Evolutionary conservation across 139 green algal genomes (phyloP).

Genomic region (Chlorella sp.): DNA sequence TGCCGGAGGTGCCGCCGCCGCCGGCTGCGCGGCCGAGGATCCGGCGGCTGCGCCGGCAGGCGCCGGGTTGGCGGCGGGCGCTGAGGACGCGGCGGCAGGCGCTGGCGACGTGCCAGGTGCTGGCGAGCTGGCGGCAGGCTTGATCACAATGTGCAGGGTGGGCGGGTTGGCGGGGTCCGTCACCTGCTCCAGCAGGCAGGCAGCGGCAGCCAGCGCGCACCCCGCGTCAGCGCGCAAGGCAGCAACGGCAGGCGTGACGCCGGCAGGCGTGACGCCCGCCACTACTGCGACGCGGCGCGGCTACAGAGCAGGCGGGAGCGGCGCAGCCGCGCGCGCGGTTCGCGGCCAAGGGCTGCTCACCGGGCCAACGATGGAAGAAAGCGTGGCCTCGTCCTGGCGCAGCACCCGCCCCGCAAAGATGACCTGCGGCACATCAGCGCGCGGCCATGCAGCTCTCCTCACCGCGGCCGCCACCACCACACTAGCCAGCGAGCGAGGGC

Average conservation of each 20-base stretch:
- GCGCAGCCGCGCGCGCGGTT: too few relatives aligned
- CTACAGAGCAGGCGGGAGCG: too few relatives aligned
- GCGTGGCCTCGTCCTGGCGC: slow-evolving; percentile 40
- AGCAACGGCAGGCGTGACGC: too few relatives aligned
- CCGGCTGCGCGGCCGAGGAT: background rate
- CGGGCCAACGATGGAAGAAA: slow-evolving; percentile 27
- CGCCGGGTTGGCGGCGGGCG: background rate
- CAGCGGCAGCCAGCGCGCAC: too few relatives aligned
- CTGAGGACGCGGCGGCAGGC: background rate
- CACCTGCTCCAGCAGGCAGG: too few relatives aligned
- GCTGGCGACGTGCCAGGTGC: background rate
- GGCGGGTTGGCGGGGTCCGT: slow-evolving; percentile 29
- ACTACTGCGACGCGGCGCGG: too few relatives aligned
- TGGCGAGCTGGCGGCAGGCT: slow-evolving; percentile 13
- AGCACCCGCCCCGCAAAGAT: slow-evolving; percentile 72
- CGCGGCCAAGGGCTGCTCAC: too few relatives aligned
- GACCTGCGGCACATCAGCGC: slow-evolving; percentile 57
- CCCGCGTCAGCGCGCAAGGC: too few relatives aligned
- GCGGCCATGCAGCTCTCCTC: too few relatives aligned
- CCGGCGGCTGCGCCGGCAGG: background rate
- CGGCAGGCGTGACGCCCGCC: too few relatives aligned
- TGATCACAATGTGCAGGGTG: slow-evolving; percentile 69
- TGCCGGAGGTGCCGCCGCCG: slow-evolving; percentile 15
- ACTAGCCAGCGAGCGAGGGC: too few relatives aligned
- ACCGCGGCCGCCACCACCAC: too few relatives aligned